Percentiles rank a stretch among this genome's conserved stretches.
Conservation (phyloP, 257 asterid species). For the Apocynum venetum region DNA sequence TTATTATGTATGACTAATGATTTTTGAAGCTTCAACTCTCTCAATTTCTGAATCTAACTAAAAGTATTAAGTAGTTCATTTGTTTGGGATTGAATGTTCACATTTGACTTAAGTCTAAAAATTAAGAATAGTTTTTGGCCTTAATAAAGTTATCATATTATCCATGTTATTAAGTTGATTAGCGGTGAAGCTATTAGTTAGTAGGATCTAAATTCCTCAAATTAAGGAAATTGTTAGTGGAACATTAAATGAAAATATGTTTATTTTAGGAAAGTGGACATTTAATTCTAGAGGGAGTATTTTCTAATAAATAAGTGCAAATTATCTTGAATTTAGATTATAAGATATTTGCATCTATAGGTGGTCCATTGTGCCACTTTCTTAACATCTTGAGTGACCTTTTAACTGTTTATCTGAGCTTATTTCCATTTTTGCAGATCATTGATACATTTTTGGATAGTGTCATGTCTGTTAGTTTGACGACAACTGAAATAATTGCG, state of each 20-base stretch:
- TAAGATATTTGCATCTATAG: background rate
- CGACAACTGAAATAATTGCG: conserved; percentile 86
- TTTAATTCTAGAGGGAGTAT: background rate
- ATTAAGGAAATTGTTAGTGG: too few species aligned
- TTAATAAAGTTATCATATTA: too few species aligned
- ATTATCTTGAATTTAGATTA: background rate
- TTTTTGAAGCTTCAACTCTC: background rate
- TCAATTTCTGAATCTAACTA: background rate
- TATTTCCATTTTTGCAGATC: conserved; percentile 48
- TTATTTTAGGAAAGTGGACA: too few species aligned
- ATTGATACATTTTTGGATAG: conserved; percentile 74
- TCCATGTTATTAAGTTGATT: too few species aligned
- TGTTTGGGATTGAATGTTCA: too few species aligned
- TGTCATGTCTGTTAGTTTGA: conserved; percentile 86
- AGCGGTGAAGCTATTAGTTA: too few species aligned
- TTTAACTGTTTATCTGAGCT: background rate
- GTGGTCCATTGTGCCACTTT: background rate
- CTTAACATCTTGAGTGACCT: background rate
- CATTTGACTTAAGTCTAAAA: too few species aligned
- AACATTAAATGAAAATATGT: too few species aligned
- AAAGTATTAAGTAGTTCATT: background rate
- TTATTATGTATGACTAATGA: background rate
- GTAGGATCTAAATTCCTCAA: too few species aligned
- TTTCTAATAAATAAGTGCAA: background rate
- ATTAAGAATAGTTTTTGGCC: too few species aligned